These are phyloP conservation scores for Coniosporium apollinis DNA, from an alignment of 495 filamentous ascomycete species.

Conservation along the genomic window DNA sequence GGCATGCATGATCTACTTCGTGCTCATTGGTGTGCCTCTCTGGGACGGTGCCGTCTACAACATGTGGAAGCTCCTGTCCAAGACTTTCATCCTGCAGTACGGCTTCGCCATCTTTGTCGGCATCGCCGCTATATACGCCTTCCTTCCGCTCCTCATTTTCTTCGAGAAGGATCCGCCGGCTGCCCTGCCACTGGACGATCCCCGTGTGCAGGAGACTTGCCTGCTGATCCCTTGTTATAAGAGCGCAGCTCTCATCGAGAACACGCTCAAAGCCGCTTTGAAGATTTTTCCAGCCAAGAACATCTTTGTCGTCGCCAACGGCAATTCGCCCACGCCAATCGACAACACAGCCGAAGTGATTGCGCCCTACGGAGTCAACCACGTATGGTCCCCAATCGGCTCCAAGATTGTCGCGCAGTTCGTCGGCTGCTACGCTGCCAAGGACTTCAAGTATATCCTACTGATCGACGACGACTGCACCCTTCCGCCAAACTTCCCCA, in stretches of 20 bases:
- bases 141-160: conserved; percentile 22
- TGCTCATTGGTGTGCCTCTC: conserved; percentile 25
- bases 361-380: conserved; percentile 8
- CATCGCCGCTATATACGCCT: conserved; percentile 24
- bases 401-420: conserved; percentile 31
- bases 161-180: conserved; percentile 27
- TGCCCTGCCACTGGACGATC: too few species aligned
- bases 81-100: conserved; percentile 23
- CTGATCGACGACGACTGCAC: conserved; percentile 32
- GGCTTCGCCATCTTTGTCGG: conserved; percentile 24
- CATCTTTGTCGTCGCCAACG: conserved; percentile 27
- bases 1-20: conserved; percentile 24
- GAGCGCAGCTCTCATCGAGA: conserved; percentile 26
- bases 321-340: conserved; percentile 9
- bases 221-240: conserved; percentile 33
- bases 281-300: conserved; percentile 28
- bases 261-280: conserved; percentile 29
- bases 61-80: conserved; percentile 22
- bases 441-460: conserved; percentile 25
- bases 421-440: conserved; percentile 28
- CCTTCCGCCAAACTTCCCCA: conserved; percentile 27
- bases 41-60: conserved; percentile 28
- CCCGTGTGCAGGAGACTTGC: too few species aligned
- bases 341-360: conserved; percentile 25
- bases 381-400: conserved; percentile 20